phyloP scores from a whole-genome alignment of 2,329 filamentous ascomycete genomes.

The Penicillium hesseltinei region DNA sequence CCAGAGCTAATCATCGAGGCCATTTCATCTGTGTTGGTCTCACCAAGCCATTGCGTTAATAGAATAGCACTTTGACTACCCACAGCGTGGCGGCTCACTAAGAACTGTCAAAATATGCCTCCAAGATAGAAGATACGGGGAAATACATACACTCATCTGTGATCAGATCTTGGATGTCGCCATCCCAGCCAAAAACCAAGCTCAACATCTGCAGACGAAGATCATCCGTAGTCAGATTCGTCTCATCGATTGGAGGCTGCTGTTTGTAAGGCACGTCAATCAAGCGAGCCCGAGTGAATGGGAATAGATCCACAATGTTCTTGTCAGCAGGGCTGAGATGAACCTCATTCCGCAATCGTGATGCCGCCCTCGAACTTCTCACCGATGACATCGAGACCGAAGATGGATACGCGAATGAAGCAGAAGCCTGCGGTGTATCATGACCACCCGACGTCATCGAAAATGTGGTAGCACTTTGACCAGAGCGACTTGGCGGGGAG shows the following conservation, averaged over 20 bases:
- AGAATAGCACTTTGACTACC: conserved; percentile 78
- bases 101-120: conserved; percentile 15
- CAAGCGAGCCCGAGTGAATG: conserved; percentile 75
- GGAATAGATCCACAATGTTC: conserved; percentile 76
- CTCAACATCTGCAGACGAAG: conserved; percentile 86
- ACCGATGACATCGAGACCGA: conserved; percentile 50
- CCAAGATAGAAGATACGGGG: neutral
- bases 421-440: conserved; percentile 39
- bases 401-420: conserved; percentile 45
- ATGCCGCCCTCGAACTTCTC: conserved; percentile 51
- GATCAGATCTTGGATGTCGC: conserved; percentile 76
- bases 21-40: conserved; percentile 78
- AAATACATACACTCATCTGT: conserved; percentile 67
- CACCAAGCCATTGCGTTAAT: conserved; percentile 88
- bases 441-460: conserved; percentile 40
- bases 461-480: conserved; percentile 47
- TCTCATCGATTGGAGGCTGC: conserved; percentile 57
- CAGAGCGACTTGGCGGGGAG: conserved; percentile 44
- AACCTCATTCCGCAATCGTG: conserved; percentile 76
- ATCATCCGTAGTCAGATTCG: conserved; percentile 68
- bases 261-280: conserved; percentile 80
- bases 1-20: conserved; percentile 70
- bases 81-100: conserved; percentile 66
- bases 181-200: conserved; percentile 93
- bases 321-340: conserved; percentile 73